Evolutionary conservation across 768 basidiomycete genomes (phyloP).

Genomic region (Rhodotorula diobovata): DNA sequence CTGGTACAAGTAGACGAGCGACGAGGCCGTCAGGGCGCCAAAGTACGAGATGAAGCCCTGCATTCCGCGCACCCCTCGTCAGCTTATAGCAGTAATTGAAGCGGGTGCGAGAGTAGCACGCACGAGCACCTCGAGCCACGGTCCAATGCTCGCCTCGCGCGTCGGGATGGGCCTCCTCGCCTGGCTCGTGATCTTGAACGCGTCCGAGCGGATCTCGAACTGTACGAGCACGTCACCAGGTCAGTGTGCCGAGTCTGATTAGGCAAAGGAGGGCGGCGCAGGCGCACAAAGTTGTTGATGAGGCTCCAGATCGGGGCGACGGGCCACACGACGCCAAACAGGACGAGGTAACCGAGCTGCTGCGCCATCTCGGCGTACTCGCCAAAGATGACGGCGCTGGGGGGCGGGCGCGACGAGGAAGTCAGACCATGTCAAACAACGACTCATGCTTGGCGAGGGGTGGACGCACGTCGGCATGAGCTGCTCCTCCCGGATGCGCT

Average conservation of each 20-base stretch:
- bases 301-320: constrained; percentile 82
- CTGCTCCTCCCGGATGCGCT: constrained; percentile 69
- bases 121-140: constrained; percentile 83
- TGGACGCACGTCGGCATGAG: constrained; percentile 60
- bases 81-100: too few relatives aligned
- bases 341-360: constrained; percentile 69
- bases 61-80: too few relatives aligned
- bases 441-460: too few relatives aligned
- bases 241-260: background rate
- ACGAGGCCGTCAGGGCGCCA: constrained; percentile 77
- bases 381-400: constrained; percentile 63
- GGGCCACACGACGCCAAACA: constrained; percentile 95
- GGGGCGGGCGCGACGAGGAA: background rate
- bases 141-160: constrained; percentile 87
- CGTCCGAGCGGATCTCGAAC: constrained; percentile 85
- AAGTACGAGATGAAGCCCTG: constrained; percentile 78
- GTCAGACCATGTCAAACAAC: too few relatives aligned
- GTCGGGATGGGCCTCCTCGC: constrained; percentile 74
- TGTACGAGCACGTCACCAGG: constrained; percentile 39
- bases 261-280: background rate
- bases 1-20: constrained; percentile 85
- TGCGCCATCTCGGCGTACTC: constrained; percentile 94
- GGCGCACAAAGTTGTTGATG: constrained; percentile 65
- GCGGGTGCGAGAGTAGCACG: constrained; percentile 15
- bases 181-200: constrained; percentile 88